Base-by-base conservation (phyloP, 2,329 filamentous ascomycete species). In the Knufia fluminis region DNA sequence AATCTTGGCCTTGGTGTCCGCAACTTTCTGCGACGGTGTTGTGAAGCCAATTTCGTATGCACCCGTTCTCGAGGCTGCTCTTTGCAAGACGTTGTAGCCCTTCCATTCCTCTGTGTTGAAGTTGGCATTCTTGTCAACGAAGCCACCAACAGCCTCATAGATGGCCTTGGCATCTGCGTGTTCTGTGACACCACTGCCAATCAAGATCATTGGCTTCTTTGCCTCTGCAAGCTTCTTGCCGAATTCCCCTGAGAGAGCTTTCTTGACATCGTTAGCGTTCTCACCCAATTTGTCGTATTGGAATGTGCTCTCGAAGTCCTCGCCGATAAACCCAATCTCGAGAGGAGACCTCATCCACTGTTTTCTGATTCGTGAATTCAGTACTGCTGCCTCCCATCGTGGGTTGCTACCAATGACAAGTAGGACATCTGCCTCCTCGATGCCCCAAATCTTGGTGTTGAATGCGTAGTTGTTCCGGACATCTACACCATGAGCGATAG, bases 41-140 rank as follows among this genome's bases (percentile, higher is more conserved):
- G 86, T 87, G 71, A 96, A 98, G 62, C 92, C 92, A 61, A 98
- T 82, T 71, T 98, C 92, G 65, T 89, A 98, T 53, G 92, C 92
- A 65, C 89, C 92, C 32, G 85, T 85, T 60, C 91, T 84, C 54
- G 92, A 96, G 52, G 92, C 92, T 54, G 88, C 85, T 57, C 91
- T 83, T 71, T 98, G 92, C 46, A 98, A 82, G 53, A 98, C 82
- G 67, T 96, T 98, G 78, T 91, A 98, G 53, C 91, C 92, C 67
- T 95, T 92, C 89, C 94, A 97, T 68, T 95, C 89, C 16, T 81
- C 73, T 4, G 86, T 95, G 63, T 79, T 73, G 76, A 98, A 96
- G 73, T 83, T 94, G 60, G 79, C 75, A 69, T 96, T 84, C 80
- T 95, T 96, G 64, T 96, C 90, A 33, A 95, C 85, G 64, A 97